Conservation (phyloP, 306 rosid genomes). For the Cucurbita ficifolia region DNA sequence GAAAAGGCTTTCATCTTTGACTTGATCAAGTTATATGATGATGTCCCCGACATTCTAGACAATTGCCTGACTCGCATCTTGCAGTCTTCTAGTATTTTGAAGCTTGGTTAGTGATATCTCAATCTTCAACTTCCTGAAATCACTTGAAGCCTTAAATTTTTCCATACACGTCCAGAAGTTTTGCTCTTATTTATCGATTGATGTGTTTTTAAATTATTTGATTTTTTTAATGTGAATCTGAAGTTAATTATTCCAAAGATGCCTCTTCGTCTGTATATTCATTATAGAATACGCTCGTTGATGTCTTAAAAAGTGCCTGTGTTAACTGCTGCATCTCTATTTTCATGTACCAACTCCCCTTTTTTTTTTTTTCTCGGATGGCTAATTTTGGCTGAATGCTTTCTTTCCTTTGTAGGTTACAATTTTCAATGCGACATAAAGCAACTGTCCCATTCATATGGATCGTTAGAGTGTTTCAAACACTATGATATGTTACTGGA, state of each 20-base stretch:
- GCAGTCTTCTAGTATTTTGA: conserved; percentile 64
- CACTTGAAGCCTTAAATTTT: background rate
- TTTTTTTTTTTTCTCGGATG: background rate
- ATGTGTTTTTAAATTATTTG: background rate
- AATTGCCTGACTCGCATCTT: conserved; percentile 51
- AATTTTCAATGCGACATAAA: conserved; percentile 74
- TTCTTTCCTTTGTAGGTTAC: conserved; percentile 50
- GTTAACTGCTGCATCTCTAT: background rate
- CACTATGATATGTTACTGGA: conserved; percentile 71
- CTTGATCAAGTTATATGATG: conserved; percentile 56
- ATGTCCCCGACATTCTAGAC: conserved; percentile 48
- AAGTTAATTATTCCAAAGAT: background rate
- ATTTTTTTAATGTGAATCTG: background rate
- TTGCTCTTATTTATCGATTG: background rate
- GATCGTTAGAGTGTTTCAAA: conserved; percentile 65
- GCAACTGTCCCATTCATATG: conserved; percentile 75
- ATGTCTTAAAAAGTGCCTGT: background rate
- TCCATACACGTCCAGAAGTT: background rate
- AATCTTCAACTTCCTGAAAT: background rate
- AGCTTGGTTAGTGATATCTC: conserved; percentile 57
- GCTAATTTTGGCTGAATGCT: conserved; percentile 11
- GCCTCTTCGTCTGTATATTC: background rate
- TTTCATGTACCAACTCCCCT: background rate
- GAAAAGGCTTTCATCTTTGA: conserved; percentile 60
- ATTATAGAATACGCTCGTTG: background rate